A percentile compares a stretch with the other conserved stretches of the same genome.
phyloP scores from a whole-genome alignment of 225 moss, liverwort and hornwort species.

The Lunularia cruciata region DNA sequence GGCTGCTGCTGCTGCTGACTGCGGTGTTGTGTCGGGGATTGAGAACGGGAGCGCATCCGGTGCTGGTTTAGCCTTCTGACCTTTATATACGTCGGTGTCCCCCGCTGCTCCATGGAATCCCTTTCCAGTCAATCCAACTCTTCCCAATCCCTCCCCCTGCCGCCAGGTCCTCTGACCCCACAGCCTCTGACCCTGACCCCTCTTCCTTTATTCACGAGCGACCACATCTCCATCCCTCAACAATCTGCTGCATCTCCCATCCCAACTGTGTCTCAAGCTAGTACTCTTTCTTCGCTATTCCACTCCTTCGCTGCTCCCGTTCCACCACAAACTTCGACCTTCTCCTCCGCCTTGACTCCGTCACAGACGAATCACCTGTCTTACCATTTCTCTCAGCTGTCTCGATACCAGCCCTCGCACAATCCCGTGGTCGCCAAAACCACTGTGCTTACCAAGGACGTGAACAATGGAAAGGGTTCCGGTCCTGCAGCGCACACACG shows the following conservation, averaged over 20 bases:
- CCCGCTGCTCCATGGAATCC: slow-evolving; percentile 28
- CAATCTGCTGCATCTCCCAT: background rate
- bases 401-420: slow-evolving; percentile 20
- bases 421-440: slow-evolving; percentile 4
- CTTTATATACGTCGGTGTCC: background rate
- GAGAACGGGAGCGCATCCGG: slow-evolving; percentile 3
- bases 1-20: background rate
- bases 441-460: slow-evolving; percentile 1
- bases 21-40: background rate
- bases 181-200: slow-evolving; percentile 3
- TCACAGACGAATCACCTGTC: slow-evolving; percentile 18
- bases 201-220: slow-evolving; percentile 12
- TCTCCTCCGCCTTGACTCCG: slow-evolving; percentile 15
- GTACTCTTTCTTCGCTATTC: slow-evolving; percentile 10
- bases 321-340: slow-evolving; percentile 26
- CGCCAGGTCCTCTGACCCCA: background rate
- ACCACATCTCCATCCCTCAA: slow-evolving; percentile 1
- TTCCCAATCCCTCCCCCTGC: slow-evolving; percentile 20
- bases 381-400: slow-evolving; percentile 27
- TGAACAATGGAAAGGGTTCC: slow-evolving; percentile 24
- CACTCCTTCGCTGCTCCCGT: slow-evolving; percentile 15
- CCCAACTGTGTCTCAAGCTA: background rate
- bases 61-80: slow-evolving; percentile 5
- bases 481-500: slow-evolving; percentile 33
- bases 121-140: slow-evolving; percentile 11